phyloP scores from a whole-genome alignment of 2,329 filamentous ascomycete species.

The Pyricularia sp. region DNA sequence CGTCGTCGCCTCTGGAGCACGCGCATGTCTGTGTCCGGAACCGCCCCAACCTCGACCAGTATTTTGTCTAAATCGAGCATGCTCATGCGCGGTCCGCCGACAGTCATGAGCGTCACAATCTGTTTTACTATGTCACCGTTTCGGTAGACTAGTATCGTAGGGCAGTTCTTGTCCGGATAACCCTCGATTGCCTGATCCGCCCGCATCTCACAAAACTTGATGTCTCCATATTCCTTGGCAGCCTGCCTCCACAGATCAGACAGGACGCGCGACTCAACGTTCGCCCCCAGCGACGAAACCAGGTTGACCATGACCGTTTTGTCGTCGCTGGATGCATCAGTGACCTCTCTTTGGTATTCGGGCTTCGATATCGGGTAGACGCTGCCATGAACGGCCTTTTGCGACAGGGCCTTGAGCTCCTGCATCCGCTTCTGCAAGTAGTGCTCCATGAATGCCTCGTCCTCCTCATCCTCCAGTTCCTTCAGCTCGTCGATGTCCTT shows the following conservation, averaged over 20 bases:
- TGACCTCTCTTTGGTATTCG: conserved; percentile 85
- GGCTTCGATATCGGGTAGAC: conserved; percentile 94
- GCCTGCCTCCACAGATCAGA: conserved; percentile 80
- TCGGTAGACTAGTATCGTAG: conserved; percentile 85
- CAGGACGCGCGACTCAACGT: conserved; percentile 76
- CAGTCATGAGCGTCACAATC: conserved; percentile 75
- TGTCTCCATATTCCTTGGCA: conserved; percentile 76
- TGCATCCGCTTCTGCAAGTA: conserved; percentile 83
- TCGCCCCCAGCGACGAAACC: conserved; percentile 67
- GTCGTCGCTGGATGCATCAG: conserved; percentile 69
- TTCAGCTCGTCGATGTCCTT: conserved; percentile 92
- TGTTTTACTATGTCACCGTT: conserved; percentile 90
- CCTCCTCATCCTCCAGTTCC: conserved; percentile 90
- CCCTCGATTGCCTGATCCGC: conserved; percentile 91
- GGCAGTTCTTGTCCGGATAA: conserved; percentile 91
- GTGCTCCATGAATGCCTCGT: conserved; percentile 79
- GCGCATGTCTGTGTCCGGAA: conserved; percentile 70
- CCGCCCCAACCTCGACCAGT: conserved; percentile 71
- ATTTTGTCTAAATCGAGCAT: conserved; percentile 72
- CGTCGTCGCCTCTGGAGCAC: conserved; percentile 53
- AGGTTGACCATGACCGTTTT: conserved; percentile 67
- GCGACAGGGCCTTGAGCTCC: conserved; percentile 67
- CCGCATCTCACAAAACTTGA: conserved; percentile 96
- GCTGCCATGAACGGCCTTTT: conserved; percentile 73
- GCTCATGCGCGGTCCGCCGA: conserved; percentile 63